Percentiles rank a stretch among this genome's conserved stretches.
These are phyloP conservation scores for Acanthamoeba lenticulata DNA, from an alignment of 208 protist species.

Conservation along the genomic window DNA sequence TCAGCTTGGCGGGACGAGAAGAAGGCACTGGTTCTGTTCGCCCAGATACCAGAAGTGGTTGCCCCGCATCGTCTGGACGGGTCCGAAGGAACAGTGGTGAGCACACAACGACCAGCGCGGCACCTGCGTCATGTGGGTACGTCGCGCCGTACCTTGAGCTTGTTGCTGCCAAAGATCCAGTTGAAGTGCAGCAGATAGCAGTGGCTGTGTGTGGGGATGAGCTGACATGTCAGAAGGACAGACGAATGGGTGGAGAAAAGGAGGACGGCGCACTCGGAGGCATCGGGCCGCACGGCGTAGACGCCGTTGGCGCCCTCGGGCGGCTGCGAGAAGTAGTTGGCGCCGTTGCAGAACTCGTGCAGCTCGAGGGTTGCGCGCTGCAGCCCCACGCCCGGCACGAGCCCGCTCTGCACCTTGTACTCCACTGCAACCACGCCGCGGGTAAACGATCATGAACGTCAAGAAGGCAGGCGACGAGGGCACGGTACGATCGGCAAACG, in stretches of 20 bases:
- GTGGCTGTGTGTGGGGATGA: neutral
- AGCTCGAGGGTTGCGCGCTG: neutral
- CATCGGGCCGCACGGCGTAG: neutral
- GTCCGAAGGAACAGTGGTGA: neutral
- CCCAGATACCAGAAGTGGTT: neutral
- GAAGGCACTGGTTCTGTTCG: too few species aligned
- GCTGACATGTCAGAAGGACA: neutral
- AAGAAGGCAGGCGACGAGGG: neutral
- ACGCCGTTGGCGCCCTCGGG: neutral
- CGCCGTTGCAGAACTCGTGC: conserved; percentile 43
- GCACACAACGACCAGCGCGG: neutral
- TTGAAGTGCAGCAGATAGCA: conserved; percentile 42
- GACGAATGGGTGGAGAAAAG: neutral
- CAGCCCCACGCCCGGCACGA: neutral
- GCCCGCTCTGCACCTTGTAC: neutral
- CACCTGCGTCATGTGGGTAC: neutral
- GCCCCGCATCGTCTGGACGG: neutral
- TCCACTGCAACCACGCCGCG: neutral
- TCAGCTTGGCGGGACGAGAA: too few species aligned
- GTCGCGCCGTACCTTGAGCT: neutral
- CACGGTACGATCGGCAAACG: neutral
- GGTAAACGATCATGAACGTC: neutral
- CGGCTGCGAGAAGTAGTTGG: neutral
- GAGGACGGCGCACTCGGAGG: neutral
- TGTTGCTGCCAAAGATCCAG: conserved; percentile 43